Evolutionary conservation across 495 filamentous ascomycete species (phyloP).

Genomic region (Pyrenopolyporus hunteri): DNA sequence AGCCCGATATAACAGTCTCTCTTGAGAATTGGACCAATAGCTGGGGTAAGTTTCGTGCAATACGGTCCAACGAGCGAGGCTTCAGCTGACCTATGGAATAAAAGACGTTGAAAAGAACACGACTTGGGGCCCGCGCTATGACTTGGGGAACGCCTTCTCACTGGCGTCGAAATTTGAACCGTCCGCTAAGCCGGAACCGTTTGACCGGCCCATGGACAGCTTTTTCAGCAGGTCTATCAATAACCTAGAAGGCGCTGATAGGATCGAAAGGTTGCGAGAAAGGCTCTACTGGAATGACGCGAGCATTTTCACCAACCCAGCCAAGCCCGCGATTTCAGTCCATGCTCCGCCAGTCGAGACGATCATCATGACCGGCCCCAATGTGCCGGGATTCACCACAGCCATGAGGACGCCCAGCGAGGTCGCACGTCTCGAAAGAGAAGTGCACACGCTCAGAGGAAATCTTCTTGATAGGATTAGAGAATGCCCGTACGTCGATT

Average conservation of each 20-base stretch:
- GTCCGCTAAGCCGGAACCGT: not conserved
- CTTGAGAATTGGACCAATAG: slow-evolving; percentile 7
- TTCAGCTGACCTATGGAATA: slow-evolving; percentile 2
- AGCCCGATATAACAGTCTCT: slow-evolving; percentile 25
- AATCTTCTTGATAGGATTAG: slow-evolving; percentile 42
- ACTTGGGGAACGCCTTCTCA: not conserved
- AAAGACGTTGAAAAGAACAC: slow-evolving; percentile 8
- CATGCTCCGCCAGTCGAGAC: slow-evolving; percentile 46
- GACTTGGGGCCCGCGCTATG: slow-evolving; percentile 26
- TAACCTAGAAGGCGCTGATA: not conserved
- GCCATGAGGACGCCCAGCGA: slow-evolving; percentile 51
- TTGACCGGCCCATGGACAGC: not conserved
- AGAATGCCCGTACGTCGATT: slow-evolving; percentile 46
- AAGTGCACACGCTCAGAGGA: slow-evolving; percentile 43
- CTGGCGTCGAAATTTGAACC: not conserved
- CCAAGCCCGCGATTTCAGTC: slow-evolving; percentile 43
- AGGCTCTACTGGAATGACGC: slow-evolving; percentile 22
- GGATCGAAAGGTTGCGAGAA: slow-evolving; percentile 18
- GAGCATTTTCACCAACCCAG: slow-evolving; percentile 37
- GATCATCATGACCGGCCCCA: slow-evolving; percentile 41
- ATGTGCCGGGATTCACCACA: slow-evolving; percentile 43
- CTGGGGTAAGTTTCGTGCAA: slow-evolving; percentile 40
- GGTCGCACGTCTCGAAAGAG: slow-evolving; percentile 41
- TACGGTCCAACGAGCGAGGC: not conserved
- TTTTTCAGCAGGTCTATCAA: slow-evolving; percentile 19